Conservation (phyloP, 208 protist genomes). For the Leptomonas pyrrhocoris region DNA sequence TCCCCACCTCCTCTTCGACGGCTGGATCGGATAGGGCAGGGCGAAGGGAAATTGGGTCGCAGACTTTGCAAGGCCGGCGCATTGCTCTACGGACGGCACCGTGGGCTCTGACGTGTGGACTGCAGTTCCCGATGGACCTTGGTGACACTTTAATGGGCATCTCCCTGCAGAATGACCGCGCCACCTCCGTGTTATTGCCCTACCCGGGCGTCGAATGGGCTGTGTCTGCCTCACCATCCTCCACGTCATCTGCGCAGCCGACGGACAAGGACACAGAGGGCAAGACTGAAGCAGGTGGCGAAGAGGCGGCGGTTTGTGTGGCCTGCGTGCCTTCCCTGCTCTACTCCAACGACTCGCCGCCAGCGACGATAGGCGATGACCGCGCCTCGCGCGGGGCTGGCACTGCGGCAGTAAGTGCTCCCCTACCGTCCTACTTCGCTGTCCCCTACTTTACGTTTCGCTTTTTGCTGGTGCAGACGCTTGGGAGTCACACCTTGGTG, state of each 20-base stretch:
- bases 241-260: neutral
- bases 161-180: constrained; percentile 51
- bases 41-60: neutral
- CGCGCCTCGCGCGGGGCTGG: neutral
- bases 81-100: constrained; percentile 26
- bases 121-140: constrained; percentile 46
- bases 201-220: constrained; percentile 32
- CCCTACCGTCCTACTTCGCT: constrained; percentile 14
- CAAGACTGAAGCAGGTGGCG: neutral
- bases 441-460: constrained; percentile 21
- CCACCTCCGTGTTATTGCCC: constrained; percentile 24
- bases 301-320: neutral
- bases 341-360: neutral
- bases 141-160: constrained; percentile 61
- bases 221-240: neutral
- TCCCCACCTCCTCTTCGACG: neutral
- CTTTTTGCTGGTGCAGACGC: constrained; percentile 53
- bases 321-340: constrained; percentile 27
- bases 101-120: constrained; percentile 43
- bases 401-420: neutral
- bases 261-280: neutral
- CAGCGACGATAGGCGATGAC: neutral
- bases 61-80: constrained; percentile 10
- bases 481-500: constrained; percentile 38
- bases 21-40: neutral